phyloP scores from a whole-genome alignment of 129 eudicot species.

The Dittrichia graveolens region DNA sequence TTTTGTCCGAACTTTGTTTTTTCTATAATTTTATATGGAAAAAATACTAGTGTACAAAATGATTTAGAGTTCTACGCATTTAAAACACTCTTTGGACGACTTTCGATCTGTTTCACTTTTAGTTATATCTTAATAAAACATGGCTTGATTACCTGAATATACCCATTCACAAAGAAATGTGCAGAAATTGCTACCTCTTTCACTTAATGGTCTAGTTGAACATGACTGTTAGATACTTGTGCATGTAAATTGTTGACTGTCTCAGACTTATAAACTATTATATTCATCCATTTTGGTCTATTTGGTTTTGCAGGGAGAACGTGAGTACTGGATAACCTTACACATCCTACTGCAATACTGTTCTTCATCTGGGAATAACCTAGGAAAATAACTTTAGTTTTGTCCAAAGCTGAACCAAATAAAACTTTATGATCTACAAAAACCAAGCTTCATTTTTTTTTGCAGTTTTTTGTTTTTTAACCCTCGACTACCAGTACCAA shows the following conservation, averaged over 20 bases:
- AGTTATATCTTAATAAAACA: too few relatives aligned
- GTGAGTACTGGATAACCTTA: conserved; percentile 57
- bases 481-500: neutral
- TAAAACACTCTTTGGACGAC: too few relatives aligned
- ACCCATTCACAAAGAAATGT: too few relatives aligned
- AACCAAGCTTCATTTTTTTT: neutral
- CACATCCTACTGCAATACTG: conserved; percentile 9
- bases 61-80: too few relatives aligned
- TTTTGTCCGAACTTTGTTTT: too few relatives aligned
- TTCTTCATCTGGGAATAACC: conserved; percentile 12
- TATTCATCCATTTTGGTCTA: neutral
- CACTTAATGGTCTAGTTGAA: neutral
- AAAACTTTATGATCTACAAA: neutral
- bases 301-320: conserved; percentile 76
- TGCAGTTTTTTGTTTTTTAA: conserved; percentile 8
- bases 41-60: too few relatives aligned
- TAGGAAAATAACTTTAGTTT: neutral
- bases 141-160: too few relatives aligned
- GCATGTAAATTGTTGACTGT: neutral
- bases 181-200: too few relatives aligned
- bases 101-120: too few relatives aligned
- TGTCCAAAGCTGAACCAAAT: conserved; percentile 16
- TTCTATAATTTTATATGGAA: too few relatives aligned
- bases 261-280: neutral
- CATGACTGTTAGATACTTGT: neutral